Percentiles rank a stretch among this genome's conserved stretches.
phyloP scores from a whole-genome alignment of 2,329 filamentous ascomycete genomes.

The Nectriaceae sp. region DNA sequence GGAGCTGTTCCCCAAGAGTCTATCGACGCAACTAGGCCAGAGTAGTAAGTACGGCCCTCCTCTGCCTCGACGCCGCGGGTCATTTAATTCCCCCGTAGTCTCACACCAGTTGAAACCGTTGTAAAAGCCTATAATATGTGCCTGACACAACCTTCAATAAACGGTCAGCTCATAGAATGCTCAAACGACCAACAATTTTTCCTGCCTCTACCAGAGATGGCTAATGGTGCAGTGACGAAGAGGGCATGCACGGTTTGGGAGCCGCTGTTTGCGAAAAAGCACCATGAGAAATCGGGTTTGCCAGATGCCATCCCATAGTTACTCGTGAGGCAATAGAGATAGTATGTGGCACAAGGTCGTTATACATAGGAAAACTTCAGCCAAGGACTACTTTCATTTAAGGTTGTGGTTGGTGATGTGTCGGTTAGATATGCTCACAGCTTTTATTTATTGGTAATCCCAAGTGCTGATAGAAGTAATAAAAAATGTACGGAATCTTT shows the following conservation, averaged over 20 bases:
- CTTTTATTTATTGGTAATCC: too few relatives aligned
- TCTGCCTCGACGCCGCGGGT: neutral
- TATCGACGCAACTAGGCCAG: neutral
- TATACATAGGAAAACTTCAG: too few relatives aligned
- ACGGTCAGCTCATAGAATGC: neutral
- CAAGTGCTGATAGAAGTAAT: too few relatives aligned
- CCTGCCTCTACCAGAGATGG: neutral
- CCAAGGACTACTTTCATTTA: too few relatives aligned
- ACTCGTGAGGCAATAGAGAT: too few relatives aligned
- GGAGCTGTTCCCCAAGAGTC: neutral
- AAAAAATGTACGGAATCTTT: too few relatives aligned
- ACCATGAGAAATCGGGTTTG: neutral
- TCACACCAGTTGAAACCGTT: neutral
- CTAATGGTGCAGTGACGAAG: neutral
- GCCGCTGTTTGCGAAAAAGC: neutral
- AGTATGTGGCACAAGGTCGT: too few relatives aligned
- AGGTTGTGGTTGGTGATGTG: too few relatives aligned
- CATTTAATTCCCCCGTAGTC: neutral
- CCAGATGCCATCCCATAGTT: conserved; percentile 5
- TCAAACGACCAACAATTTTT: neutral
- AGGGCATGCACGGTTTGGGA: conserved; percentile 1
- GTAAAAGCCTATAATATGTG: neutral
- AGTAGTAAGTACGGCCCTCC: neutral
- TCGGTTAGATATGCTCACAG: too few relatives aligned
- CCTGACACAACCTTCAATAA: neutral